phyloP scores from a whole-genome alignment of 768 basidiomycete genomes.

The Scleroderma bovista region DNA sequence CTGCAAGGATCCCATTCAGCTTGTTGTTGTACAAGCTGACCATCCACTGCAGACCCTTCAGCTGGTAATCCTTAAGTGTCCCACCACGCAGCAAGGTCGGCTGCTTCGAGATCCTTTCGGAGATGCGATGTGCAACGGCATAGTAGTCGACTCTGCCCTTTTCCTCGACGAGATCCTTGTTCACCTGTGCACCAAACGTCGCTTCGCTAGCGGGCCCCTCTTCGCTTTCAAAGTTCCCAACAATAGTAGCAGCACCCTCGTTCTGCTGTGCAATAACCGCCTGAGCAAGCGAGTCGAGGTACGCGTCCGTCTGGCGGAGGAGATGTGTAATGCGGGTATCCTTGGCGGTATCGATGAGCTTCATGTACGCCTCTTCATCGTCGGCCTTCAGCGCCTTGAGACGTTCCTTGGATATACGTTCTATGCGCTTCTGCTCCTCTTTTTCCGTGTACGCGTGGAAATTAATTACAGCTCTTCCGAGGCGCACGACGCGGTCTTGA shows the following conservation, averaged over 20 bases:
- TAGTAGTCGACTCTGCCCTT: constrained; percentile 91
- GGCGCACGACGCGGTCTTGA: constrained; percentile 49
- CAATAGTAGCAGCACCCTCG: constrained; percentile 33
- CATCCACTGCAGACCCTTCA: constrained; percentile 98
- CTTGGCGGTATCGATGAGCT: constrained; percentile 97
- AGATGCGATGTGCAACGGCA: constrained; percentile 87
- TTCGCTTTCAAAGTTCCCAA: constrained; percentile 47
- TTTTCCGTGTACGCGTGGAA: constrained; percentile 92
- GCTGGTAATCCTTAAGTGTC: constrained; percentile 89
- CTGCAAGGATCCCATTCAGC: constrained; percentile 90
- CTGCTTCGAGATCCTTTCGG: constrained; percentile 76
- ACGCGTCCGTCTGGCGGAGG: constrained; percentile 87
- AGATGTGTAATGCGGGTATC: constrained; percentile 98
- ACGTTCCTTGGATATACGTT: constrained; percentile 95
- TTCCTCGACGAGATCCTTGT: constrained; percentile 51
- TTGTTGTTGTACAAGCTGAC: constrained; percentile 96
- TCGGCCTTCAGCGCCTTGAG: constrained; percentile 94
- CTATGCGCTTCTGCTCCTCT: constrained; percentile 96
- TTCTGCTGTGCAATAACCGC: constrained; percentile 92
- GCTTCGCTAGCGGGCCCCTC: constrained; percentile 78
- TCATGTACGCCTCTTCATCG: constrained; percentile 99
- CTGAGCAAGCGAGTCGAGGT: constrained; percentile 91
- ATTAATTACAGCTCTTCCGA: constrained; percentile 73
- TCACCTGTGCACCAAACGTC: constrained; percentile 82
- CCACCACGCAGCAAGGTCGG: constrained; percentile 77